Evolutionary conservation across 805 yeast species (phyloP), one percentile per base, ranked within the genome.

Genomic region (Lipomyces spencermartinsiae): DNA sequence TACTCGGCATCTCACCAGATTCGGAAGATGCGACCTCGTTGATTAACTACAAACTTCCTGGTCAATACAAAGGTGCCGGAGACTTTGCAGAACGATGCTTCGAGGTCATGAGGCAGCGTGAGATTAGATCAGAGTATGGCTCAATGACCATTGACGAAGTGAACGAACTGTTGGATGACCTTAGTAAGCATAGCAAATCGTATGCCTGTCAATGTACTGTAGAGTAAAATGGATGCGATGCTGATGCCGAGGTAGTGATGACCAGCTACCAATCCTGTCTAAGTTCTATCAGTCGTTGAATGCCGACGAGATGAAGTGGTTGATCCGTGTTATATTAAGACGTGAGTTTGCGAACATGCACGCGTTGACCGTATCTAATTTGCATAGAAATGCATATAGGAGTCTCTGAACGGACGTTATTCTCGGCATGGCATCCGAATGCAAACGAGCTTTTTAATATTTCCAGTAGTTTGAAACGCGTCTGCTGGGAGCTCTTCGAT

Each of bases 351-450:
- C n/a, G 9, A 49, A 2, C n/a, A 78, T 8, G 6, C 16, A 2
- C 5, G 29, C 37, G 29, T 29, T n/a, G 25, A 16, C 8, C 10
- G n/a, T 34, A 19, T 37, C 25, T 7, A 34, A 25, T 25, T n/a
- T 25, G 19, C 12, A 9, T 57, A 71, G 77, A 77, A 34, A 68
- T 79, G 67, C 70, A 76, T 16, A 66, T 91, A n/a, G 84, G 87
- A 3, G 83, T 87, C 8, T 82, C 87, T 67, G 94, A 91, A 72
- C 82, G 83, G 35, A 78, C 83, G 12, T 82, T 92, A 65, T 79
- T 92, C 60, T 73, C 78, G 4, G 73, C 79, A 35, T 93, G 93
- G 91, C 96, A 92, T 77, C 92, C 93, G 0, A 93, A 92, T 76
- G 94, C 96, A 0, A 80, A 83, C 9, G 83, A 83, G 2, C 83